Evolutionary conservation across 352 stramenopile genomes (phyloP).

Genomic region (Phytophthora citrophthora): DNA sequence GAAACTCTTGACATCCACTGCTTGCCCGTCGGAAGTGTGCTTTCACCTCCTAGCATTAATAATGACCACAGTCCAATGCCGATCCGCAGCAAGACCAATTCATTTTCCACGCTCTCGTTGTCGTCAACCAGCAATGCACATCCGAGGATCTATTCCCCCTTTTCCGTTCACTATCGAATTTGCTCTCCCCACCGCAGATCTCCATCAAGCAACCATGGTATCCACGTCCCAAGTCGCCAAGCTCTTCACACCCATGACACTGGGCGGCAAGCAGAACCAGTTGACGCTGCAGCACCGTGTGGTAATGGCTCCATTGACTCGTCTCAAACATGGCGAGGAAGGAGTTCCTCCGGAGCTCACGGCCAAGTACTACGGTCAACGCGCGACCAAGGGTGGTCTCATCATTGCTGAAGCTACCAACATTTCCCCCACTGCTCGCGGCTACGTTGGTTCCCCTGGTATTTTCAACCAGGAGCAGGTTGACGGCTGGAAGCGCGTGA

Average conservation of each 20-base stretch:
- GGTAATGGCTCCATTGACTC: conserved; percentile 64
- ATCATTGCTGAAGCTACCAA: conserved; percentile 63
- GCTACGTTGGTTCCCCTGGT: conserved; percentile 45
- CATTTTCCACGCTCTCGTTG: neutral
- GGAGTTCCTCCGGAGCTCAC: conserved; percentile 46
- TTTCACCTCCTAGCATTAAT: no score
- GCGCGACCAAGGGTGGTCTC: conserved; percentile 47
- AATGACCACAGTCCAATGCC: no score
- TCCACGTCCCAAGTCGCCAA: conserved; percentile 29
- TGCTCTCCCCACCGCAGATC: conserved; percentile 2
- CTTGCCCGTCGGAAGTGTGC: no score
- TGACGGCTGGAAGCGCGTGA: conserved; percentile 56
- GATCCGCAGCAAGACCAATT: no score
- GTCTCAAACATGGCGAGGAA: conserved; percentile 35
- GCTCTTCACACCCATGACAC: conserved; percentile 38
- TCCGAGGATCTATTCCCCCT: neutral
- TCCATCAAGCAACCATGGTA: conserved; percentile 19
- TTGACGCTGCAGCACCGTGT: conserved; percentile 60
- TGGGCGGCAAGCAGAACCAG: conserved; percentile 42
- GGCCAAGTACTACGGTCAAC: conserved; percentile 48
- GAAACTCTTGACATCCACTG: no score
- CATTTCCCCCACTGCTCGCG: conserved; percentile 42
- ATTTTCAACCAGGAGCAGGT: conserved; percentile 59
- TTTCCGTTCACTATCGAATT: conserved; percentile 22
- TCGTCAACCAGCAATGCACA: neutral